These are phyloP conservation scores for Haematococcus sp. DNA, from an alignment of 139 green algal genomes.

Conservation along the genomic window DNA sequence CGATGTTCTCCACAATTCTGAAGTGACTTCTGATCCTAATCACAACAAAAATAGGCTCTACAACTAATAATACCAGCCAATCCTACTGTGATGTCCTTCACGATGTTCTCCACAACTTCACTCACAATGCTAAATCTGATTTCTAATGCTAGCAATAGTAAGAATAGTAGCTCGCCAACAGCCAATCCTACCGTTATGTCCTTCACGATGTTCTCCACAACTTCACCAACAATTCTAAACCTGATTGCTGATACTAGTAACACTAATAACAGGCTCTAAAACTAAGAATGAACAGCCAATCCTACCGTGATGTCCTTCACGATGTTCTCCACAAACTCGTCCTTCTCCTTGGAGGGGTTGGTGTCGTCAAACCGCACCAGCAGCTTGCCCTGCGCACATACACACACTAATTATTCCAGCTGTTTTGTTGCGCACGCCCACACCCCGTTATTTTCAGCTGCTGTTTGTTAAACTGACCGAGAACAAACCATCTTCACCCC, in stretches of 20 bases:
- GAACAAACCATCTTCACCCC: not conserved
- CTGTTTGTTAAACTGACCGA: not conserved
- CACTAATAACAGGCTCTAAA: no score
- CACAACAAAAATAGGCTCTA: no score
- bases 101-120: no score
- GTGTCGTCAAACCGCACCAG: conserved; percentile 98
- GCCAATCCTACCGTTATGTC: conserved; percentile 40
- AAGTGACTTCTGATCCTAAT: no score
- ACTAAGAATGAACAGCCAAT: no score
- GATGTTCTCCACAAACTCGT: conserved; percentile 98
- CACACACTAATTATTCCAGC: not conserved
- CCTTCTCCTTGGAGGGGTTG: conserved; percentile 98
- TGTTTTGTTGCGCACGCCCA: no score
- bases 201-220: no score
- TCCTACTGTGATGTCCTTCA: conserved; percentile 42
- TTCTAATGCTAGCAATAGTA: no score
- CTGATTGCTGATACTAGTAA: no score
- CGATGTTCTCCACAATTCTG: conserved; percentile 11
- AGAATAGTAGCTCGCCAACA: no score
- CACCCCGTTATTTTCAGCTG: not conserved
- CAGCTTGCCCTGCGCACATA: conserved; percentile 60
- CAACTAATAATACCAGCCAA: no score
- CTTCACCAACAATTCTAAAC: no score
- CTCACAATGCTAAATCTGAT: conserved; percentile 49
- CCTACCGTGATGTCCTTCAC: conserved; percentile 68